Percentiles rank a stretch among this genome's conserved stretches.
Conservation (phyloP, 2,329 filamentous ascomycete genomes). For the Zasmidium cellare region DNA sequence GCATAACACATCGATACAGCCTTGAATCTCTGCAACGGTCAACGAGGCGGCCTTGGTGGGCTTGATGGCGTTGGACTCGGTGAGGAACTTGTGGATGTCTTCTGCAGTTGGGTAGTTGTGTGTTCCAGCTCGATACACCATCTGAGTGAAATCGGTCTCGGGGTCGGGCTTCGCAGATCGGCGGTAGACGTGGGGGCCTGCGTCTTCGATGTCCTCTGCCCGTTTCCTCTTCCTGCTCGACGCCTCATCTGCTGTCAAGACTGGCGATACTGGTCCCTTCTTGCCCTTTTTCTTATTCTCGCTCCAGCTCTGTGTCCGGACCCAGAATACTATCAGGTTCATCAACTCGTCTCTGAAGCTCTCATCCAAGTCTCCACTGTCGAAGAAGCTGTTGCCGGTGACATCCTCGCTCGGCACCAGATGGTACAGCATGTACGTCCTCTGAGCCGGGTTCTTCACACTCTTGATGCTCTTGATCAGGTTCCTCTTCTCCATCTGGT, state of each 20-base stretch:
- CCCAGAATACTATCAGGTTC: constrained; percentile 69
- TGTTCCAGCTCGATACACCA: constrained; percentile 32
- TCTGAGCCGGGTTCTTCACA: constrained; percentile 85
- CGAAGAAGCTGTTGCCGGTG: constrained; percentile 93
- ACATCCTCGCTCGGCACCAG: constrained; percentile 85
- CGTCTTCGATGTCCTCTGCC: constrained; percentile 34
- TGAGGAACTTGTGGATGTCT: constrained; percentile 74
- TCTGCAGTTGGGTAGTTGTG: constrained; percentile 76
- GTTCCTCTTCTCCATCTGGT: constrained; percentile 76
- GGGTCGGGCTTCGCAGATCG: constrained; percentile 16
- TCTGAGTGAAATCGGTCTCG: constrained; percentile 26
- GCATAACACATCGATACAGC: constrained; percentile 83
- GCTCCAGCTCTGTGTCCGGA: constrained; percentile 72
- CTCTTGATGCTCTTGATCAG: constrained; percentile 89
- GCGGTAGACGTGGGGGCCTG: constrained; percentile 23
- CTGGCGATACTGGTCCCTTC: constrained; percentile 7
- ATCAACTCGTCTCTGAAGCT: constrained; percentile 80
- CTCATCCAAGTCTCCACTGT: constrained; percentile 84
- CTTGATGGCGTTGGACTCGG: constrained; percentile 67
- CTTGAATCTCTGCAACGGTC: constrained; percentile 72
- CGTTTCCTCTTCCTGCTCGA: constrained; percentile 31
- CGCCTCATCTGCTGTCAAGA: constrained; percentile 12
- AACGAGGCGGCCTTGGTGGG: constrained; percentile 57
- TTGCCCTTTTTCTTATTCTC: constrained; percentile 41
- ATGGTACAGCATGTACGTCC: constrained; percentile 91